Evolutionary conservation across 192 early-diverging fungal genomes (phyloP).

Genomic region (Dissophora globulifera): DNA sequence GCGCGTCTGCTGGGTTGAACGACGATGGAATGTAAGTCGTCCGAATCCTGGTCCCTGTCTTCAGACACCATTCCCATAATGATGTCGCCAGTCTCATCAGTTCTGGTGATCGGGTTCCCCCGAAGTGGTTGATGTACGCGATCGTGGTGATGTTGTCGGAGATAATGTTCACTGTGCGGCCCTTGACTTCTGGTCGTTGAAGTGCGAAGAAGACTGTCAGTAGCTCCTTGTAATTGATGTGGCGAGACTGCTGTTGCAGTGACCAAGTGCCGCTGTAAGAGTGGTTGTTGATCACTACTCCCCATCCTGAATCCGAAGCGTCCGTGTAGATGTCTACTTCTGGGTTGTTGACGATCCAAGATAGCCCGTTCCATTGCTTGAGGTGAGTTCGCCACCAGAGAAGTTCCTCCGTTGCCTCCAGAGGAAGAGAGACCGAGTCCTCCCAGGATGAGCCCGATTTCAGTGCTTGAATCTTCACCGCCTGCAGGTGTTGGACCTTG

Average conservation of each 20-base stretch:
- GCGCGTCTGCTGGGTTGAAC: conserved; percentile 45
- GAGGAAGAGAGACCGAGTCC: conserved; percentile 15
- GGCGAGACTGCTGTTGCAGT: background rate
- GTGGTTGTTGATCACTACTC: conserved; percentile 18
- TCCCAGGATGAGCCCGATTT: conserved; percentile 32
- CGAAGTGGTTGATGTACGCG: conserved; percentile 20
- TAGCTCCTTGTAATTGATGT: conserved; percentile 37
- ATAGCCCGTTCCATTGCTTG: conserved; percentile 18
- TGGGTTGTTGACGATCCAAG: conserved; percentile 18
- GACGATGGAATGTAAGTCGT: conserved; percentile 29
- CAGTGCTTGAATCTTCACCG: conserved; percentile 25
- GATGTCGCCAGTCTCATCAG: conserved; percentile 22
- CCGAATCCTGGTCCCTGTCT: conserved; percentile 24
- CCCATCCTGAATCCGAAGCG: conserved; percentile 21
- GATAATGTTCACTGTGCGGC: conserved; percentile 11
- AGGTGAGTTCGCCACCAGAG: conserved; percentile 24
- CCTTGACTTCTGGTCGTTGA: background rate
- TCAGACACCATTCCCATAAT: conserved; percentile 25
- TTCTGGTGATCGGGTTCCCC: conserved; percentile 8
- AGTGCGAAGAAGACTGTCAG: conserved; percentile 2
- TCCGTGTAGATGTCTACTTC: conserved; percentile 34
- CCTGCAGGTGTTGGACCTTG: conserved; percentile 19
- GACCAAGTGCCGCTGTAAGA: conserved; percentile 13
- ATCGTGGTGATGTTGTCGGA: conserved; percentile 26
- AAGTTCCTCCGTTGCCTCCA: conserved; percentile 16